A percentile compares a stretch with the other conserved stretches of the same genome.
These are phyloP conservation scores for Echium plantagineum DNA, from an alignment of 257 asterid species.

Conservation along the genomic window DNA sequence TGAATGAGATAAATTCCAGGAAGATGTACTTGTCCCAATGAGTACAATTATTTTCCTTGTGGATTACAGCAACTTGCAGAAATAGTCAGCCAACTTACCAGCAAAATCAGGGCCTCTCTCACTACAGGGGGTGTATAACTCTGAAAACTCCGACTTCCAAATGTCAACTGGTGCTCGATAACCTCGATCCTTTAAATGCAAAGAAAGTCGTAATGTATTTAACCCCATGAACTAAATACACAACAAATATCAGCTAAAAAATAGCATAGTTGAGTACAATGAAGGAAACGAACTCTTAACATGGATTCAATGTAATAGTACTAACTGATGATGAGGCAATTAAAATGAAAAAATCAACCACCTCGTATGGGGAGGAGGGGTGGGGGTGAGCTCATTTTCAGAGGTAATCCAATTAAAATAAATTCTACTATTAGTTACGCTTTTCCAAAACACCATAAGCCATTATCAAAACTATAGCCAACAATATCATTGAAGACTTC, in stretches of 20 bases:
- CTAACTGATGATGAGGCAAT: no score
- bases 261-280: not conserved
- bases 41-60: not conserved
- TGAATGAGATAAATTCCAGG: no score
- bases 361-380: no score
- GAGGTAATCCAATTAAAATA: not conserved
- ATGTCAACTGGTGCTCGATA: constrained; percentile 60
- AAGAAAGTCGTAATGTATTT: constrained; percentile 5
- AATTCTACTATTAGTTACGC: not conserved
- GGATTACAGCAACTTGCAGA: not conserved
- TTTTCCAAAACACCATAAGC: not conserved
- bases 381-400: no score
- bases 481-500: not conserved
- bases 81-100: constrained; percentile 38
- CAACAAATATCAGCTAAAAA: not conserved
- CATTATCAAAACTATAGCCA: not conserved
- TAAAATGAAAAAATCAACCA: no score
- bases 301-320: no score
- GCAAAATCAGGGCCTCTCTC: constrained; percentile 58
- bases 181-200: constrained; percentile 42
- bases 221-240: not conserved
- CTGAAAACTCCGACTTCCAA: constrained; percentile 82
- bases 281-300: no score
- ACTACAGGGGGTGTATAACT: constrained; percentile 77
- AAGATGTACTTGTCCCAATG: no score